phyloP scores from a whole-genome alignment of 306 rosid species.

The Prosopis cineraria region DNA sequence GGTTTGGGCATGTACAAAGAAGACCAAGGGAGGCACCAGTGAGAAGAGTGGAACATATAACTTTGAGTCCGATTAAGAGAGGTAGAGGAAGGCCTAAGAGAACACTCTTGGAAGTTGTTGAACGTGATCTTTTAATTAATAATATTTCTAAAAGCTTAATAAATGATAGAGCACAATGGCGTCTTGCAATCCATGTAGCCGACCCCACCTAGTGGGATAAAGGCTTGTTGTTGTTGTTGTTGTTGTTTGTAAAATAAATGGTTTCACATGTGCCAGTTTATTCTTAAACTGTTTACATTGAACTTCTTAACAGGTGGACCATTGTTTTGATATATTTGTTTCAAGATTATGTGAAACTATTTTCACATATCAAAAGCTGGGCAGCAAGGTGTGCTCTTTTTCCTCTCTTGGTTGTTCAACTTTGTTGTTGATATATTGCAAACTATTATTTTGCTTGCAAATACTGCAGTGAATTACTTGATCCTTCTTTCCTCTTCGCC shows the following conservation, averaged over 20 bases:
- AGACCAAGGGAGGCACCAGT: too few relatives aligned
- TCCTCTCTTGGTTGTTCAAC: conserved; percentile 35
- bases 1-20: too few relatives aligned
- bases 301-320: conserved; percentile 71
- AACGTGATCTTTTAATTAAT: too few relatives aligned
- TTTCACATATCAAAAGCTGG: conserved; percentile 93
- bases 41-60: too few relatives aligned
- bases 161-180: too few relatives aligned
- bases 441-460: conserved; percentile 34
- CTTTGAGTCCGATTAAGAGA: too few relatives aligned
- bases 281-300: conserved; percentile 20
- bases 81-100: too few relatives aligned
- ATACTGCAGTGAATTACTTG: conserved; percentile 86
- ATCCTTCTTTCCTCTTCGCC: conserved; percentile 86
- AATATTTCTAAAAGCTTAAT: too few relatives aligned
- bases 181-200: too few relatives aligned
- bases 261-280: neutral
- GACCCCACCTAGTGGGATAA: too few relatives aligned
- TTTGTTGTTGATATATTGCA: conserved; percentile 30
- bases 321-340: conserved; percentile 92
- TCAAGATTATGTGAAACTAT: conserved; percentile 77
- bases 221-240: too few relatives aligned
- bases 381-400: conserved; percentile 75
- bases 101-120: too few relatives aligned
- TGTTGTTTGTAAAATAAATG: conserved; percentile 9